Percentiles rank a stretch among this genome's conserved stretches.
phyloP scores from a whole-genome alignment of 2,329 filamentous ascomycete genomes.

The Colletotrichum gigasporum region DNA sequence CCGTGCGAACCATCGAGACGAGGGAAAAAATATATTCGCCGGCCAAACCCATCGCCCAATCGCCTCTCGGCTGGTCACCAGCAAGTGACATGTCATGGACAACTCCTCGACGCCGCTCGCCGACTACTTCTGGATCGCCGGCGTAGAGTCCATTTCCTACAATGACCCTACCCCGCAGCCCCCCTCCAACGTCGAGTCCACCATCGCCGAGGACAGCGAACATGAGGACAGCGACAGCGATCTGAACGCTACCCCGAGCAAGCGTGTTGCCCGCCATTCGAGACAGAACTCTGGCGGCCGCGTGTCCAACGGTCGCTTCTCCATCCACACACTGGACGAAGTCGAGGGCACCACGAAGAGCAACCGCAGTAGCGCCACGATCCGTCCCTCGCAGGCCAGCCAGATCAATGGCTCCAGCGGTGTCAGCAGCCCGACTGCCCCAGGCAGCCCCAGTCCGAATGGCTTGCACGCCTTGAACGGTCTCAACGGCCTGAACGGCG shows the following conservation, averaged over 20 bases:
- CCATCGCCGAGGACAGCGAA: slow-evolving; percentile 72
- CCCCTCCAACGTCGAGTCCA: slow-evolving; percentile 59
- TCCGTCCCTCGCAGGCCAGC: slow-evolving; percentile 54
- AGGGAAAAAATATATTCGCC: slow-evolving; percentile 26
- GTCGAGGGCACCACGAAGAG: slow-evolving; percentile 66
- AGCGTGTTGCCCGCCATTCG: slow-evolving; percentile 63
- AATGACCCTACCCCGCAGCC: slow-evolving; percentile 57
- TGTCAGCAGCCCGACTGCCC: slow-evolving; percentile 31
- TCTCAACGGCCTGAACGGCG: slow-evolving; percentile 31
- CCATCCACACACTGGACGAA: slow-evolving; percentile 67
- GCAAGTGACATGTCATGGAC: slow-evolving; percentile 63
- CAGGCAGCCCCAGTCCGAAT: slow-evolving; percentile 35
- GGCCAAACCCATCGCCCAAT: slow-evolving; percentile 27
- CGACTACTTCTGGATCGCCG: slow-evolving; percentile 82
- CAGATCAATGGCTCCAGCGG: slow-evolving; percentile 30
- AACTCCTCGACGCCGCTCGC: slow-evolving; percentile 71
- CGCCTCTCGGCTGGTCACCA: slow-evolving; percentile 30
- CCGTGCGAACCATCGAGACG: slow-evolving; percentile 28
- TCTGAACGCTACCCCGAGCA: slow-evolving; percentile 38
- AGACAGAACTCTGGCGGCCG: slow-evolving; percentile 69
- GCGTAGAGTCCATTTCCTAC: slow-evolving; percentile 74
- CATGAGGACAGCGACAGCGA: slow-evolving; percentile 52
- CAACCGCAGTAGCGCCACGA: slow-evolving; percentile 74
- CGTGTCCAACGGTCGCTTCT: slow-evolving; percentile 64
- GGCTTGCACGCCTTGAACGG: slow-evolving; percentile 44